phyloP scores from a whole-genome alignment of 1,284 basidiomycete genomes.

The Marasmius fiardii region DNA sequence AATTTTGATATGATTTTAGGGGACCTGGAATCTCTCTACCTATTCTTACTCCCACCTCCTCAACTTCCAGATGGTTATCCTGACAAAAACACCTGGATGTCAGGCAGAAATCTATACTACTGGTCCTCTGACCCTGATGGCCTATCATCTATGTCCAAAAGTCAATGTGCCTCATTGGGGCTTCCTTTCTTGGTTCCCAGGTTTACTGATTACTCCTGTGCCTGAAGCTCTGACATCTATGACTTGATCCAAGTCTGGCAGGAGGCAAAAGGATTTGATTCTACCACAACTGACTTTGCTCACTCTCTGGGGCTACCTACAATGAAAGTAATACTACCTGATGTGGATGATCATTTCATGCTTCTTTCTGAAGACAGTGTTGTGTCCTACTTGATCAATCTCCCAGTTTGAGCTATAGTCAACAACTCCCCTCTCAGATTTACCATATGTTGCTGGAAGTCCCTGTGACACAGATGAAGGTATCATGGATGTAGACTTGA shows the following conservation, averaged over 20 bases:
- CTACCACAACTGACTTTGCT: neutral
- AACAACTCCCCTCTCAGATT: no score
- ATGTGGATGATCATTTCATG: neutral
- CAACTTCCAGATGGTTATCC: neutral
- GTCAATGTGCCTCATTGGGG: neutral
- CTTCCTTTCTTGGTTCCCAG: neutral
- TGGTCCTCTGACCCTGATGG: constrained; percentile 1
- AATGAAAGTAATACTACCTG: neutral
- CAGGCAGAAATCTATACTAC: neutral
- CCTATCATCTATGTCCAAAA: neutral
- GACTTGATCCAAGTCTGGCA: neutral
- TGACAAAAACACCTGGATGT: neutral
- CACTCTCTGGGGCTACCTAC: neutral
- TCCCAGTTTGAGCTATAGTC: no score
- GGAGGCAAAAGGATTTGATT: neutral
- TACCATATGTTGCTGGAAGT: no score
- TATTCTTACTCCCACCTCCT: neutral
- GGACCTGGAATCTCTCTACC: neutral
- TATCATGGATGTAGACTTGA: no score
- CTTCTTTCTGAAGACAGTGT: no score
- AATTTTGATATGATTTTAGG: neutral
- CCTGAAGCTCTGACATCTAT: neutral
- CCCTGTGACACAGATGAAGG: no score
- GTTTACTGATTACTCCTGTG: no score
- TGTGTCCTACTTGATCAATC: no score